A percentile compares a stretch with the other conserved stretches of the same genome.
phyloP scores from a whole-genome alignment of 2,329 filamentous ascomycete genomes.

The Trichoderma pleuroti region DNA sequence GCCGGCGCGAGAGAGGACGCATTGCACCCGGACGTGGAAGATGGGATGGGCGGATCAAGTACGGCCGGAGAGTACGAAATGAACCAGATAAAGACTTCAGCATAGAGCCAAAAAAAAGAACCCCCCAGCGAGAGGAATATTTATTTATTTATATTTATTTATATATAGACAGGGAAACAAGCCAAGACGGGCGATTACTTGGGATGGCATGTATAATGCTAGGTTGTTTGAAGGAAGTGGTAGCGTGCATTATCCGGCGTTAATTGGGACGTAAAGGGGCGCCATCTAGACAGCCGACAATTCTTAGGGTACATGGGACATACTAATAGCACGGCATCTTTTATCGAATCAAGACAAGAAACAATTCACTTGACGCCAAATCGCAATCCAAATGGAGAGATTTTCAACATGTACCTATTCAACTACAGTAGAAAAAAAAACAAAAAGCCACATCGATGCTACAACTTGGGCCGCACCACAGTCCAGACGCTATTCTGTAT shows the following conservation, averaged over 20 bases:
- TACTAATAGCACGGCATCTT: neutral
- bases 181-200: neutral
- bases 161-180: neutral
- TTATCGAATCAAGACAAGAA: neutral
- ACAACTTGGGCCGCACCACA: neutral
- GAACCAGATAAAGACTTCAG: constrained; percentile 46
- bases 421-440: neutral
- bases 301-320: neutral
- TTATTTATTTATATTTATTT: neutral
- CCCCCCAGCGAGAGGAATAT: neutral
- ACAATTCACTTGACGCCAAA: neutral
- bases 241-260: constrained; percentile 18
- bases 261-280: neutral
- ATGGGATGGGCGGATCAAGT: constrained; percentile 31
- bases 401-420: neutral
- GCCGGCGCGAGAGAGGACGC: constrained; percentile 26
- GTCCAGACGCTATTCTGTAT: neutral
- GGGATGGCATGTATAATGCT: neutral
- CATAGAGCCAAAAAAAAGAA: constrained; percentile 7
- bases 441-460: neutral
- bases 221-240: neutral
- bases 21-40: constrained; percentile 37
- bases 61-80: constrained; percentile 62
- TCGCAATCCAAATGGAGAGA: neutral
- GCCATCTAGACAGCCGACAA: neutral